Conservation (phyloP, 345 rosid genomes). For the Corchorus capsularis region DNA sequence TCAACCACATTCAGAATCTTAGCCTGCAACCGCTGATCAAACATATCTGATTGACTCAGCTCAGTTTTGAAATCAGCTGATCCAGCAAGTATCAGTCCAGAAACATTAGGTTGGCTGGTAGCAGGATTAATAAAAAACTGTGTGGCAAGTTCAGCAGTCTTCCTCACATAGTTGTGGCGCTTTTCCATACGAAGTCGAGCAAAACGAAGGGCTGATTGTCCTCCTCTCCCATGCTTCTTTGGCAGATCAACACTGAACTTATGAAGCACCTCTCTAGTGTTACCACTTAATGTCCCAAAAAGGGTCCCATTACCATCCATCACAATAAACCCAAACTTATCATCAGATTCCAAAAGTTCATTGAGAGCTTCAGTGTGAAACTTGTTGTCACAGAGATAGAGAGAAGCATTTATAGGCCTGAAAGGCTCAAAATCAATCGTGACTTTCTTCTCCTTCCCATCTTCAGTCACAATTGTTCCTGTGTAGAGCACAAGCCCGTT, state of each 20-base stretch:
- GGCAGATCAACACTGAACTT: slow-evolving; percentile 70
- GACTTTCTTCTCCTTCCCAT: slow-evolving; percentile 79
- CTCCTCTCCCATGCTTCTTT: slow-evolving; percentile 81
- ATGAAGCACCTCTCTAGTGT: slow-evolving; percentile 70
- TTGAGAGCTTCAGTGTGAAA: slow-evolving; percentile 74
- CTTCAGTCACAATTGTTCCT: slow-evolving; percentile 66
- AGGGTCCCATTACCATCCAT: slow-evolving; percentile 85
- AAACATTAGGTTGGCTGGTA: slow-evolving; percentile 72
- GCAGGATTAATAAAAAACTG: slow-evolving; percentile 62
- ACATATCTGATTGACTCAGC: slow-evolving; percentile 77
- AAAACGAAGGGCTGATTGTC: slow-evolving; percentile 79
- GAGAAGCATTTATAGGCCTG: slow-evolving; percentile 70
- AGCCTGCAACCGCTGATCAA: slow-evolving; percentile 71
- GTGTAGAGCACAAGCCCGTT: slow-evolving; percentile 77
- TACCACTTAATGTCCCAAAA: slow-evolving; percentile 73
- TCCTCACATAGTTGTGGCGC: slow-evolving; percentile 81
- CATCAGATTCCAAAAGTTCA: slow-evolving; percentile 76
- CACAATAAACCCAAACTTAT: slow-evolving; percentile 72
- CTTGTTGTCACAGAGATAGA: slow-evolving; percentile 73
- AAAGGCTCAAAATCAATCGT: slow-evolving; percentile 78
- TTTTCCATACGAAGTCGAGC: slow-evolving; percentile 79
- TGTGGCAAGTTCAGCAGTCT: slow-evolving; percentile 77
- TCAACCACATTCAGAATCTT: slow-evolving; percentile 70
- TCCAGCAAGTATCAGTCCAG: slow-evolving; percentile 69
- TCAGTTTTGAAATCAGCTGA: slow-evolving; percentile 81